Conservation (phyloP, 306 rosid species). For the Myrica gale region DNA sequence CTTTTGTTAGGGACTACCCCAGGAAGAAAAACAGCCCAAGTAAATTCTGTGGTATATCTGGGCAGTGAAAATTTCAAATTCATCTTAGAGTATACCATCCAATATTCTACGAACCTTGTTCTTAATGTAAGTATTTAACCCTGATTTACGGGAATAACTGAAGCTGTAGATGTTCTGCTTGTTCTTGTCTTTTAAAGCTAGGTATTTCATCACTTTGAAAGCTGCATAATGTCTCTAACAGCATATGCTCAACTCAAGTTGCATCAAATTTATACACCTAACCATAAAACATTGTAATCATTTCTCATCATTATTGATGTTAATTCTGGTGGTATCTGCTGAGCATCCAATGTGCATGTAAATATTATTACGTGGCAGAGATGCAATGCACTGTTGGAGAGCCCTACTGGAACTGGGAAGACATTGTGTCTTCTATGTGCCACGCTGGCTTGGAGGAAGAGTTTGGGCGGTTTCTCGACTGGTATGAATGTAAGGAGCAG, state of each 20-base stretch:
- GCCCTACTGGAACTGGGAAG: slow-evolving; percentile 98
- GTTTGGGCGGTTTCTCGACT: slow-evolving; percentile 73
- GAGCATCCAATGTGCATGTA: slow-evolving; percentile 6
- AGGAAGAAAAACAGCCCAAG: background rate
- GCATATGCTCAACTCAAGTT: background rate
- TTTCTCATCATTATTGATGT: slow-evolving; percentile 1
- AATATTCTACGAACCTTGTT: background rate
- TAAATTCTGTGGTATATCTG: background rate
- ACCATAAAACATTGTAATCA: background rate
- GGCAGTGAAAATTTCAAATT: background rate
- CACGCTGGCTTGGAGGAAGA: slow-evolving; percentile 89
- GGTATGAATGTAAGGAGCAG: slow-evolving; percentile 42
- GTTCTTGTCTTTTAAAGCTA: background rate
- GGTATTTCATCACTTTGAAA: background rate
- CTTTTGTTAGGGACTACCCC: background rate
- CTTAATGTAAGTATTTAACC: background rate
- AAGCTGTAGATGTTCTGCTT: background rate
- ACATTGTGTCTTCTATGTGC: slow-evolving; percentile 96
- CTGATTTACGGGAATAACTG: background rate
- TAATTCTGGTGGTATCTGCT: background rate
- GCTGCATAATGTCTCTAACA: background rate
- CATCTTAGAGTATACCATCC: background rate
- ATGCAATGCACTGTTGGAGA: slow-evolving; percentile 86
- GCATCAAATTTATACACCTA: background rate
- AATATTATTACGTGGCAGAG: slow-evolving; percentile 45